phyloP scores from a whole-genome alignment of 139 green algal genomes.

The Eudorina sp. region DNA sequence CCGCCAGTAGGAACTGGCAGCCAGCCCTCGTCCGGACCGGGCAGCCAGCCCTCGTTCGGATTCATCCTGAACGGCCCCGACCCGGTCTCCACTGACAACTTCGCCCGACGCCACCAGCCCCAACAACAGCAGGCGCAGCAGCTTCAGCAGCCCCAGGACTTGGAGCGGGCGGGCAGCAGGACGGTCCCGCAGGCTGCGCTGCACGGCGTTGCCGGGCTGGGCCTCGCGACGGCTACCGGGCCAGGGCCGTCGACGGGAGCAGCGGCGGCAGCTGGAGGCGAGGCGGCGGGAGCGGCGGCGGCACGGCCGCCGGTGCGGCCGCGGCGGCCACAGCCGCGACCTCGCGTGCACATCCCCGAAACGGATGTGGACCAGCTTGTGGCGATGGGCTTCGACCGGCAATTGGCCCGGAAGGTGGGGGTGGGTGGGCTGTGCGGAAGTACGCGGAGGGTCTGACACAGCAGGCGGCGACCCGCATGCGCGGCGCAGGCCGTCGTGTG shows the following conservation, averaged over 20 bases:
- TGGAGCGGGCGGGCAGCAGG: no score
- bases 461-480: no score
- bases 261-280: neutral
- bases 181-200: no score
- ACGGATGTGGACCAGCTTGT: neutral
- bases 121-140: neutral
- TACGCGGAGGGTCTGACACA: no score
- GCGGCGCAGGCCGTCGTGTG: no score
- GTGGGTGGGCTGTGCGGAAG: neutral
- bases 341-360: neutral
- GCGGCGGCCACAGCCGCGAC: neutral
- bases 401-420: neutral
- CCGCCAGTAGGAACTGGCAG: no score
- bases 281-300: neutral
- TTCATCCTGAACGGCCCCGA: neutral
- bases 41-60: neutral
- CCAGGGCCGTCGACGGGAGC: neutral
- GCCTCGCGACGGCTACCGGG: neutral
- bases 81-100: neutral
- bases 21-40: no score
- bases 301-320: neutral
- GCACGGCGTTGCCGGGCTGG: no score
- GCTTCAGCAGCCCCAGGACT: no score
- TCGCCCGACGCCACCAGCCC: neutral
- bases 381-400: constrained; percentile 16